Evolutionary conservation across 768 basidiomycete genomes (phyloP), one percentile per base, ranked within the genome.

Genomic region (Thelephora ganbajun): DNA sequence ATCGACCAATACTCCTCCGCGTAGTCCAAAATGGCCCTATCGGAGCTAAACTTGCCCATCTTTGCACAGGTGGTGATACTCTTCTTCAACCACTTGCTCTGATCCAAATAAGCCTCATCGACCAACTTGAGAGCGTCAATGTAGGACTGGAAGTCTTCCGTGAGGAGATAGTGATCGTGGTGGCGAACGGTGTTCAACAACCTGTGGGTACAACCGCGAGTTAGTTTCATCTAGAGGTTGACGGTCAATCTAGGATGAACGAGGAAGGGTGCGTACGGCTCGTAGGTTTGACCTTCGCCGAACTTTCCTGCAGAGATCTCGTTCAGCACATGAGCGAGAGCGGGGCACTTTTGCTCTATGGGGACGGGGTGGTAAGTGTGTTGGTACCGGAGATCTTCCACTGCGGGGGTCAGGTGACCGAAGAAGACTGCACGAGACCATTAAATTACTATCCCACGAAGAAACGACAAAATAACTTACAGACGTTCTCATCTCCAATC

Each of bases 21-120:
- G 56, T 94, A 94, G 61, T 91, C 85, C 54, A 79, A 77, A 58
- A 96, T 93, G 3, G 90, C 87, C 46, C 93, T 75, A 61, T 98
- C 94, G 33, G 86, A 88, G 62, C 89, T 91, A 71, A 97, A 97
- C 59, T 92, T 93, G 63, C 91, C 92, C 92, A 96, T 97, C 78
- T 84, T 86, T 33, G 83, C 84, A 5, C 81, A 79, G 12, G 89
- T 92, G 41, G 72, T 65, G 61, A 92, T 90, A 14, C 80, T 83
- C 69, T 93, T 96, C 69, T 89, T 87, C 62, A 80, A 76, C 96
- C 96, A 98, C 53, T 85, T 82, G 0, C 79, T 74, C 49, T 73
- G 78, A 59, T 98, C 83, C 39, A 70, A 67, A 65, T 90, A 98
- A 0, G 85, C 86, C 54, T 86, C 77, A 58, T 99, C 92, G 35